Evolutionary conservation across 2,329 filamentous ascomycete genomes (phyloP).

Genomic region (Zymoseptoria crescenta): DNA sequence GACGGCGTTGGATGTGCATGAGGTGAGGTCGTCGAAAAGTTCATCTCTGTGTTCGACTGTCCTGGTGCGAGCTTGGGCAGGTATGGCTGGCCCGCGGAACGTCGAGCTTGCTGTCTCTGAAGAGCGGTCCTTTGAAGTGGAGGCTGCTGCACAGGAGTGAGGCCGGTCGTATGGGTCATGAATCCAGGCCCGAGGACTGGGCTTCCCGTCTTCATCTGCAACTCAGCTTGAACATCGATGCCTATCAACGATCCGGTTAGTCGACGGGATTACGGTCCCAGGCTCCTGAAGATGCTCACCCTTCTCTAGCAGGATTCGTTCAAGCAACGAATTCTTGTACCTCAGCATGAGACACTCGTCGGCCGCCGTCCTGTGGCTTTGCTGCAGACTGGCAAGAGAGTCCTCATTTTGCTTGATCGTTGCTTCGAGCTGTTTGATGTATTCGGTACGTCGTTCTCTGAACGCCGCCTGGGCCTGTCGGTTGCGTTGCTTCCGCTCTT

Average conservation of each 20-base stretch:
- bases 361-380: slow-evolving; percentile 85
- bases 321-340: slow-evolving; percentile 95
- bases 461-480: slow-evolving; percentile 96
- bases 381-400: slow-evolving; percentile 82
- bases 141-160: slow-evolving; percentile 47
- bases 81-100: slow-evolving; percentile 27
- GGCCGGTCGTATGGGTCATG: slow-evolving; percentile 48
- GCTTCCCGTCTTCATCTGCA: slow-evolving; percentile 85
- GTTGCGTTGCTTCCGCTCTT: slow-evolving; percentile 96
- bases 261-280: neutral
- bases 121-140: slow-evolving; percentile 73
- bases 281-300: slow-evolving; percentile 44
- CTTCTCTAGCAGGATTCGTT: slow-evolving; percentile 93
- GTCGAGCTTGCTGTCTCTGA: slow-evolving; percentile 55
- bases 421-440: slow-evolving; percentile 97
- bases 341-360: slow-evolving; percentile 97
- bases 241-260: slow-evolving; percentile 44
- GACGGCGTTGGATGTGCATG: slow-evolving; percentile 75
- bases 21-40: slow-evolving; percentile 51
- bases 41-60: slow-evolving; percentile 35
- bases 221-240: slow-evolving; percentile 93
- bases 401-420: slow-evolving; percentile 97
- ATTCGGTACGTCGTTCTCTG: slow-evolving; percentile 91
- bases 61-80: slow-evolving; percentile 31
- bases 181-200: slow-evolving; percentile 64